Evolutionary conservation across 805 yeast genomes (phyloP).

Genomic region (Priceomyces medius): DNA sequence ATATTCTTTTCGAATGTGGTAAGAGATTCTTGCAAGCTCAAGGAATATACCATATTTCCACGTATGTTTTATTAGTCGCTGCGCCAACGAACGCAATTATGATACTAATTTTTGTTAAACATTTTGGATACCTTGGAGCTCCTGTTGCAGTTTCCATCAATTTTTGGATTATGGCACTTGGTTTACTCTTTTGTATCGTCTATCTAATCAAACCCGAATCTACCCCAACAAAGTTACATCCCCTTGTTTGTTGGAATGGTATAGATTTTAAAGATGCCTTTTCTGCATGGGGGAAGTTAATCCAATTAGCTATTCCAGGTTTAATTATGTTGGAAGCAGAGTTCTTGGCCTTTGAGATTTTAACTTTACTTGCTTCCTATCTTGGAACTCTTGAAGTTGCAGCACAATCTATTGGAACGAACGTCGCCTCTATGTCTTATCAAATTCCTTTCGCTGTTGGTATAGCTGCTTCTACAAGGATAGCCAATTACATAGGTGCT

Average conservation of each 20-base stretch:
- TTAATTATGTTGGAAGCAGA: slow-evolving; percentile 60
- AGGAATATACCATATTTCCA: slow-evolving; percentile 57
- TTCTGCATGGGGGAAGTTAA: slow-evolving; percentile 45
- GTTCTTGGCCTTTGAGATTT: slow-evolving; percentile 56
- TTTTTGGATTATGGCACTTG: slow-evolving; percentile 55
- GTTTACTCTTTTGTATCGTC: slow-evolving; percentile 38
- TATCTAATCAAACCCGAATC: slow-evolving; percentile 36
- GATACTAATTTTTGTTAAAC: slow-evolving; percentile 45
- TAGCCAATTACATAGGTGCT: slow-evolving; percentile 57
- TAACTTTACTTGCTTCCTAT: slow-evolving; percentile 54
- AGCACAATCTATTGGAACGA: slow-evolving; percentile 44
- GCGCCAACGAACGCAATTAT: slow-evolving; percentile 53
- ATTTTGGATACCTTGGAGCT: slow-evolving; percentile 56
- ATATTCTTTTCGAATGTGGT: slow-evolving; percentile 54
- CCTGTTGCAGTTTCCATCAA: slow-evolving; percentile 59
- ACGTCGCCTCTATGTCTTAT: slow-evolving; percentile 55
- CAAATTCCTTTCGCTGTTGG: slow-evolving; percentile 61
- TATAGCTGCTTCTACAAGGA: slow-evolving; percentile 56
- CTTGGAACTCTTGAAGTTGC: slow-evolving; percentile 54
- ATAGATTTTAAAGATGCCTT: slow-evolving; percentile 40
- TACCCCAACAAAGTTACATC: slow-evolving; percentile 51
- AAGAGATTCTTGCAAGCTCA: slow-evolving; percentile 59
- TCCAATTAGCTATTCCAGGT: slow-evolving; percentile 52
- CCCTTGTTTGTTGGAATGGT: slow-evolving; percentile 48
- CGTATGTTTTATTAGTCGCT: slow-evolving; percentile 50